Evolutionary conservation across 1,284 basidiomycete species (phyloP).

Genomic region (Ceratobasidium sp.): DNA sequence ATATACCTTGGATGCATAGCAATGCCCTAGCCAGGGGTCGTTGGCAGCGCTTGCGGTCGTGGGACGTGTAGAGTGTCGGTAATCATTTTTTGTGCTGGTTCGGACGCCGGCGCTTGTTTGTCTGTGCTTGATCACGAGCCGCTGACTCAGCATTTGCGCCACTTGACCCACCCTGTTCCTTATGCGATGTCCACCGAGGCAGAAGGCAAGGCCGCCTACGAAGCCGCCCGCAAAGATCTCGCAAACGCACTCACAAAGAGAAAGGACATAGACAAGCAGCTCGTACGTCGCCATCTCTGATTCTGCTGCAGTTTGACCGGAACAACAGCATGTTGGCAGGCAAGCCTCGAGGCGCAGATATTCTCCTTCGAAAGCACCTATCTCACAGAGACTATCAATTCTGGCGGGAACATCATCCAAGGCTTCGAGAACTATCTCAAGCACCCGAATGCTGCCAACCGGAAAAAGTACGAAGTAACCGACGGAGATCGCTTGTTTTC

Average conservation of each 20-base stretch:
- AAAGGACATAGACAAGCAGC: conserved; percentile 70
- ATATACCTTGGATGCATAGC: too few relatives aligned
- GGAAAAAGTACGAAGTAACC: conserved; percentile 73
- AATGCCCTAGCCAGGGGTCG: too few relatives aligned
- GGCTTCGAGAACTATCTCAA: conserved; percentile 85
- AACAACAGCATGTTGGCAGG: too few relatives aligned
- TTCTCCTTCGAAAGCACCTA: conserved; percentile 76
- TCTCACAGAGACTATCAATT: conserved; percentile 74
- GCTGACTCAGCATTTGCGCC: conserved; percentile 7
- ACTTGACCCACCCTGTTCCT: not conserved
- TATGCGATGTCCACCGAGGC: conserved; percentile 33
- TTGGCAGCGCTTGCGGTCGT: conserved; percentile 25
- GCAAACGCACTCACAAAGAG: conserved; percentile 73
- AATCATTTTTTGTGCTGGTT: conserved; percentile 12
- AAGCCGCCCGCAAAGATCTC: conserved; percentile 73
- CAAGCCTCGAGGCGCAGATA: conserved; percentile 68
- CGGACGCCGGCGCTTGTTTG: not conserved
- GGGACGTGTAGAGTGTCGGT: conserved; percentile 7
- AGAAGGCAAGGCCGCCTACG: conserved; percentile 54
- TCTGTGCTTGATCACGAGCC: not conserved
- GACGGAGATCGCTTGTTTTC: conserved; percentile 82
- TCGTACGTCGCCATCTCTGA: conserved; percentile 57
- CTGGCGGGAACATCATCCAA: conserved; percentile 81
- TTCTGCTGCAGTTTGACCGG: too few relatives aligned
- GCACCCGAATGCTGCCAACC: conserved; percentile 63